phyloP scores from a whole-genome alignment of 306 rosid genomes.

The Astragalus glycyphyllos region DNA sequence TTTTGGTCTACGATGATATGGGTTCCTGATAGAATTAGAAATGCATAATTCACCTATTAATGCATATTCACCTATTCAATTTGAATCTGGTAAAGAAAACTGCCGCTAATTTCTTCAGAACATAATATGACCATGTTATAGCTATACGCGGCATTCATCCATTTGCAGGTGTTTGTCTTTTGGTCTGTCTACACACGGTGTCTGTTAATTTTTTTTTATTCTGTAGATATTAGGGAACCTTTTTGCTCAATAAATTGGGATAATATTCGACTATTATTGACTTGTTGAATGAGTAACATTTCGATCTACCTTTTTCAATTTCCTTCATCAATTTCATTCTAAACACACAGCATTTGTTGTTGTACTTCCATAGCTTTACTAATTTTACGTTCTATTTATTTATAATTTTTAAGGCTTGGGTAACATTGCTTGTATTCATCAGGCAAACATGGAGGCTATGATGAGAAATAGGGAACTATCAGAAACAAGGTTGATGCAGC shows the following conservation, averaged over 20 bases:
- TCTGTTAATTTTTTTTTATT: constrained; percentile 29
- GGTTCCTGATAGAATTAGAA: constrained; percentile 14
- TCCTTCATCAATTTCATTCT: constrained; percentile 33
- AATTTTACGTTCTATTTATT: constrained; percentile 32
- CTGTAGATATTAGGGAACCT: constrained; percentile 36
- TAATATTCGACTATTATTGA: constrained; percentile 21
- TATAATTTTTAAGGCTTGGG: constrained; percentile 37
- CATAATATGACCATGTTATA: constrained; percentile 8
- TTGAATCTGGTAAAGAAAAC: constrained; percentile 24
- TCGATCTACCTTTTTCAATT: constrained; percentile 23
- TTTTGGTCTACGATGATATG: constrained; percentile 37
- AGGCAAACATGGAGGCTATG: constrained; percentile 94
- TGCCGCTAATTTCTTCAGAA: constrained; percentile 33
- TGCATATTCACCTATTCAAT: constrained; percentile 4
- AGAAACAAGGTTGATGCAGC: constrained; percentile 99
- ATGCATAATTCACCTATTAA: too few species aligned
- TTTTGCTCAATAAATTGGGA: constrained; percentile 5
- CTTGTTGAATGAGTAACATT: constrained; percentile 22
- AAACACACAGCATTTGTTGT: background rate
- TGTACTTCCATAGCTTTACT: constrained; percentile 19
- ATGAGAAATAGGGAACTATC: constrained; percentile 94
- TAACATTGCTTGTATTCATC: constrained; percentile 41
- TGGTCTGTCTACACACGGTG: background rate
- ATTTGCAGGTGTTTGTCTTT: constrained; percentile 13
- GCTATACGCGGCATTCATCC: constrained; percentile 29